Evolutionary conservation across 2,329 filamentous ascomycete genomes (phyloP), one percentile per base, ranked within the genome.

Genomic region (Pezicula carpinea): DNA sequence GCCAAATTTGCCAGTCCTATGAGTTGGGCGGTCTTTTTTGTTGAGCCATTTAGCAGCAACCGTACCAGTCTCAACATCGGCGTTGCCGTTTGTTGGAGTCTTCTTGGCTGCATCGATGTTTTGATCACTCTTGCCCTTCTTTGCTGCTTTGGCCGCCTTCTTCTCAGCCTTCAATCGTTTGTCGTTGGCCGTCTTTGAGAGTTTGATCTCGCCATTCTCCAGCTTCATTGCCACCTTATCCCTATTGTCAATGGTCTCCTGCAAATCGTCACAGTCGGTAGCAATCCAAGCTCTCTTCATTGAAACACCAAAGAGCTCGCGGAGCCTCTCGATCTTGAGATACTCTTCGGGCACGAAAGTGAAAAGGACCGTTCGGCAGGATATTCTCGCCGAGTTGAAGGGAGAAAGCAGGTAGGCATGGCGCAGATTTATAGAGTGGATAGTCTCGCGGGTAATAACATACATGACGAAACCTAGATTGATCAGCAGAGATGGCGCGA

Each of bases 341-440:
- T 93, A 95, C n/a, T 83, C 73, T 15, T 80, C 70, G 1, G 92
- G 91, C 1, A 96, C 89, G 10, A 87, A 85, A 4, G 89, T 86
- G 66, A 96, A 90, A 4, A 99, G 80, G 1, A 96, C 85, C 1
- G 90, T 96, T 43, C 88, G 83, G 1, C 90, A 93, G 1, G 92
- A 96, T 31, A 96, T 82, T 50, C 89, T 86, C 58, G 83, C 83
- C 38, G 89, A 79, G 64, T 95, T 93, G 43, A 88, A 76, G 13
- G 89, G 89, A 14, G 90, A 89, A 48, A 95, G 79, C 39, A 93
- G 80, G 68, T 95, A 96, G 0, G 91, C 90, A 68, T 96, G 91
- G 52, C 91, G 87, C 43, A 96, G 69, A 59, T 95, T 95, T 71
- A 96, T 86, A 66, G 88, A 95, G 76, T 85, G 95, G 56, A 96